Evolutionary conservation across 306 rosid species (phyloP).

Genomic region (Sophora flavescens): DNA sequence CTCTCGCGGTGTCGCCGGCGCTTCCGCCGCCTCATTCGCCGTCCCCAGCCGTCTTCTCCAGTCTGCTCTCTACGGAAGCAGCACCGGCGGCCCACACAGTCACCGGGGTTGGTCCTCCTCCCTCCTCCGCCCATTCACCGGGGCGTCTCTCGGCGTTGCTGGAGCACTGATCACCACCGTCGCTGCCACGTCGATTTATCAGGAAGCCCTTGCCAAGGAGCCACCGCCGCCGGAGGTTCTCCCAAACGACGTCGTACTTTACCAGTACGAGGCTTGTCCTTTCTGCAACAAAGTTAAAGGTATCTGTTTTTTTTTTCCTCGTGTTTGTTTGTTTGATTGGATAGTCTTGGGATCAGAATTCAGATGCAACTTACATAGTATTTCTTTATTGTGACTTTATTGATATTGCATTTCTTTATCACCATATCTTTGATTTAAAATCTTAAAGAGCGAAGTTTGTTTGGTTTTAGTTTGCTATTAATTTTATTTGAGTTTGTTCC

Average conservation of each 20-base stretch:
- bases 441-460: neutral
- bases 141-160: conserved; percentile 58
- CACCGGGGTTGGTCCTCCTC: conserved; percentile 58
- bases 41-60: conserved; percentile 59
- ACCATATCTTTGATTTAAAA: neutral
- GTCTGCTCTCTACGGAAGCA: conserved; percentile 59
- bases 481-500: neutral
- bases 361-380: too few relatives aligned
- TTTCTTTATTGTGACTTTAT: neutral
- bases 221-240: conserved; percentile 64
- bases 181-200: conserved; percentile 49
- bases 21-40: conserved; percentile 56
- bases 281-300: conserved; percentile 97
- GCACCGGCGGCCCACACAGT: conserved; percentile 33
- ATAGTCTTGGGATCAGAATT: neutral
- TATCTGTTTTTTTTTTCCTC: neutral
- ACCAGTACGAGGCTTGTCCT: conserved; percentile 96
- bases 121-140: conserved; percentile 44
- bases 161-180: conserved; percentile 61
- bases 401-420: neutral
- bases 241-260: conserved; percentile 80
- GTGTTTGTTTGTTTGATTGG: neutral
- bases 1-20: conserved; percentile 52
- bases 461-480: neutral
- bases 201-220: conserved; percentile 84